Base-by-base conservation (phyloP, 306 rosid genomes). In the Citrullus mucosospermus region DNA sequence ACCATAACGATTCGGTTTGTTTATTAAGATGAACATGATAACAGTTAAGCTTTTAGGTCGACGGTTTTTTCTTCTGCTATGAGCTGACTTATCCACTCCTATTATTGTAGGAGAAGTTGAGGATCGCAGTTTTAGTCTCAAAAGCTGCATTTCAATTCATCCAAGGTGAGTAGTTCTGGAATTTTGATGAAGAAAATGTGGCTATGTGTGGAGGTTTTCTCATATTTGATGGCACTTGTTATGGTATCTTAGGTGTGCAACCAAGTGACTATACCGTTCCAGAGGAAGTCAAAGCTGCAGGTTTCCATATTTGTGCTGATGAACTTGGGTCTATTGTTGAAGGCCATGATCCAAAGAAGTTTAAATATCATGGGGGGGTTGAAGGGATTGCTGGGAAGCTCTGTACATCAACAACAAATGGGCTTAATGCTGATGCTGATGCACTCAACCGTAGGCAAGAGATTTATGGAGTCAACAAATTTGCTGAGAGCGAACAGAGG, bases 241-340 rank as follows among this genome's bases (percentile, higher is more conserved):
- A 51, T 83, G 76, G 53, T 57, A 54, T 73, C 80, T 65, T 92
- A 94, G 97, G 92, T 12, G 89, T 78, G 57, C 88, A 87, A 60
- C 84, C 75, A 77, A 89, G 88, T 39, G 95, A 89, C 71, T 92
- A 94, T 81, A 63, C 55, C 36, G 89, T 92, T 63, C 96, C 97
- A 6, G 88, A 86, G 84, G 89, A 89, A 41, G 96, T 89, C 55
- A 85, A 85, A 84, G 94, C 86, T 43, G 97, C 93, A 71, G 98
- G 97, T 75, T 94, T 86, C 80, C 76, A 86, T 53, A 90, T 94
- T 74, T 92, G 96, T 79, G 97, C 81, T 16, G 97, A 91, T 59
- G 98, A 94, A 88, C 84, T 94, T 80, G 97, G 97, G 75, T 85
- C 93, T 68, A 85, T 94, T 75, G 98, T 94, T 55, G 98, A 94